Percentiles rank a stretch among this genome's conserved stretches.
Evolutionary conservation across 306 rosid species (phyloP).

Genomic region (Cicer cuneatum): DNA sequence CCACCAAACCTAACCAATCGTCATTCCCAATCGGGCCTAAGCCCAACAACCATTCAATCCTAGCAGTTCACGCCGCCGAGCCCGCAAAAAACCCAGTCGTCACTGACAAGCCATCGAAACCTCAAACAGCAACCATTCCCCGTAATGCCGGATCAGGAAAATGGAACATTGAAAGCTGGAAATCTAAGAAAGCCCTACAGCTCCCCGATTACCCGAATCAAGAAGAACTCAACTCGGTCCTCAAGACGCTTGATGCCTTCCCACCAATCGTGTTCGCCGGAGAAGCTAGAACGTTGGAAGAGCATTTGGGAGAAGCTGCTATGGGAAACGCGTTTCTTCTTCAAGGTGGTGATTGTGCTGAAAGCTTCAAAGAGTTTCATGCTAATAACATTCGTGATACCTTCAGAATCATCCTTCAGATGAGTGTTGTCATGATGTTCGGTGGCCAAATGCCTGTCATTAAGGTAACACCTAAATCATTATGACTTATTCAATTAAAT

Average conservation of each 20-base stretch:
- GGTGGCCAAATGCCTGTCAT: constrained; percentile 98
- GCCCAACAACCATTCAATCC: constrained; percentile 40
- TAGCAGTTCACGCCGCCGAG: constrained; percentile 86
- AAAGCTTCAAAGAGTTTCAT: constrained; percentile 97
- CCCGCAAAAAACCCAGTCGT: constrained; percentile 78
- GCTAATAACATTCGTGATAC: constrained; percentile 95
- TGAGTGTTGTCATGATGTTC: constrained; percentile 93
- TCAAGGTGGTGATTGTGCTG: constrained; percentile 95
- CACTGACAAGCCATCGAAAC: constrained; percentile 54
- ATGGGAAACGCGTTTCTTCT: constrained; percentile 91
- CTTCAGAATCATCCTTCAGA: constrained; percentile 85
- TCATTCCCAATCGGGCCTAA: constrained; percentile 44
- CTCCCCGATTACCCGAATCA: constrained; percentile 82
- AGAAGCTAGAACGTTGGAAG: constrained; percentile 87
- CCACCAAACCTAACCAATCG: constrained; percentile 50
- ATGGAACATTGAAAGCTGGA: constrained; percentile 85
- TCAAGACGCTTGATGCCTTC: constrained; percentile 75
- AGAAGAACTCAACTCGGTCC: constrained; percentile 75
- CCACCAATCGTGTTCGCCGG: constrained; percentile 99
- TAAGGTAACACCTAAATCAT: constrained; percentile 53
- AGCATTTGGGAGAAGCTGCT: constrained; percentile 76
- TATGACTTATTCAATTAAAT: no score
- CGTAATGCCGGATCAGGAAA: constrained; percentile 52
- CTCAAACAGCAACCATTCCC: constrained; percentile 48
- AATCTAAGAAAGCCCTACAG: constrained; percentile 81